phyloP scores from a whole-genome alignment of 805 yeast genomes.

The Sugiyamaella floridensis region DNA sequence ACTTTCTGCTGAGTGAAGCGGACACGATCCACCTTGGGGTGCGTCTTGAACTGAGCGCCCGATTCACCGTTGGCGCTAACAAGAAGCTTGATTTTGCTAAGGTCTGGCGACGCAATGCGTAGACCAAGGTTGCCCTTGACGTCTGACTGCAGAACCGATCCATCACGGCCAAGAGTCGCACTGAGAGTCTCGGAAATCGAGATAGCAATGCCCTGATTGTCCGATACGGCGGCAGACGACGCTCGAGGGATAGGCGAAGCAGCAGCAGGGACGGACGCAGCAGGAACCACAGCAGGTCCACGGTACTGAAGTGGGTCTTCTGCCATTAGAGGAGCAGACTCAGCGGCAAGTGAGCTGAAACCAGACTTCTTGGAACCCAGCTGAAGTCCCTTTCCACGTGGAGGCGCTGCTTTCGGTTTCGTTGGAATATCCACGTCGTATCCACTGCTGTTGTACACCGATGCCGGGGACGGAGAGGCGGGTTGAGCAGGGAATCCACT shows the following conservation, averaged over 20 bases:
- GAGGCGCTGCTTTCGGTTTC: slow-evolving; percentile 30
- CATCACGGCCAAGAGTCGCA: slow-evolving; percentile 79
- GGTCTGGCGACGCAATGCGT: slow-evolving; percentile 70
- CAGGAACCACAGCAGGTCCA: slow-evolving; percentile 26
- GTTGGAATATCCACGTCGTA: slow-evolving; percentile 16
- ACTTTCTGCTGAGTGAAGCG: slow-evolving; percentile 50
- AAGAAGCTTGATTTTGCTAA: slow-evolving; percentile 59
- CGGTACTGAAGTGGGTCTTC: slow-evolving; percentile 29
- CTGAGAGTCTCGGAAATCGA: slow-evolving; percentile 69
- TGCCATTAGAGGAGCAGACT: slow-evolving; percentile 19
- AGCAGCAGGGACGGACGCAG: slow-evolving; percentile 32
- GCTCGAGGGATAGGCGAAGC: slow-evolving; percentile 3
- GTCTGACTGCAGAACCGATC: slow-evolving; percentile 52
- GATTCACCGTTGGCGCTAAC: slow-evolving; percentile 46
- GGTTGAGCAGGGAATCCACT: slow-evolving; percentile 3
- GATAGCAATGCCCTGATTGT: slow-evolving; percentile 73
- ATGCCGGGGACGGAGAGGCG: slow-evolving; percentile 8
- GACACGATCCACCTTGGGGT: slow-evolving; percentile 87
- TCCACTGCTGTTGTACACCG: slow-evolving; percentile 13
- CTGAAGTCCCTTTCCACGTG: slow-evolving; percentile 68
- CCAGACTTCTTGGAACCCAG: slow-evolving; percentile 48
- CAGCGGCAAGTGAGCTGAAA: slow-evolving; percentile 20
- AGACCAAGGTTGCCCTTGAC: slow-evolving; percentile 87
- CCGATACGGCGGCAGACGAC: slow-evolving; percentile 20
- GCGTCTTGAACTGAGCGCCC: slow-evolving; percentile 72